phyloP scores from a whole-genome alignment of 2,329 filamentous ascomycete genomes.

The Colletotrichum cuscutae region DNA sequence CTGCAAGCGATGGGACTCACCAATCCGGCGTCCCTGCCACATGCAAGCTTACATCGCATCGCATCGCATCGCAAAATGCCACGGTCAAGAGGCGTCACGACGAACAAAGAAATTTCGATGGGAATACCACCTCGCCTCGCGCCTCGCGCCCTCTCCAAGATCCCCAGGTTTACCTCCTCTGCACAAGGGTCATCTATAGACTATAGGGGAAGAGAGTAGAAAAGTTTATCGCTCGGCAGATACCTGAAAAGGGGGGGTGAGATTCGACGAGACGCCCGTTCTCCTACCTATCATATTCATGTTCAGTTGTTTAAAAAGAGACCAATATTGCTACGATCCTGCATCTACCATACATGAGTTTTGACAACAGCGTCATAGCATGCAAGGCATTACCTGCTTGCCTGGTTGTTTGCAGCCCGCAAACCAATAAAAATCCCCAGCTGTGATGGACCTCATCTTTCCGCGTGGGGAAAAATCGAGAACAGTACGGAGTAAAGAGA shows the following conservation, averaged over 20 bases:
- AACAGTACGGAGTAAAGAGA: too few relatives aligned
- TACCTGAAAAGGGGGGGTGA: not conserved
- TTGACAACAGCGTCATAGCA: too few relatives aligned
- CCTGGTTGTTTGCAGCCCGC: not conserved
- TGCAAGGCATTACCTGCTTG: not conserved
- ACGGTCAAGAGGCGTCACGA: not conserved
- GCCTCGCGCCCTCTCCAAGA: too few relatives aligned
- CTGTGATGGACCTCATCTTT: not conserved
- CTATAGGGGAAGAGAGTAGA: too few relatives aligned
- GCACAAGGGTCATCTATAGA: too few relatives aligned
- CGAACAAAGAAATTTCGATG: not conserved
- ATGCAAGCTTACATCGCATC: not conserved
- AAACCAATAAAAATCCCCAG: not conserved
- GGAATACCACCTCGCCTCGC: not conserved
- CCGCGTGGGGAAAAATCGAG: not conserved
- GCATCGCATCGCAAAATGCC: not conserved
- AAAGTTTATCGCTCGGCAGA: not conserved
- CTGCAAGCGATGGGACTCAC: not conserved
- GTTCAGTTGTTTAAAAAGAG: too few relatives aligned
- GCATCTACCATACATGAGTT: too few relatives aligned
- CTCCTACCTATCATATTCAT: too few relatives aligned
- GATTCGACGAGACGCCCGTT: too few relatives aligned
- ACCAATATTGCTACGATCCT: too few relatives aligned
- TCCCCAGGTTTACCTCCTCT: too few relatives aligned
- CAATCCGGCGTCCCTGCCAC: not conserved